phyloP scores from a whole-genome alignment of 306 rosid species.

The Begonia masoniana region DNA sequence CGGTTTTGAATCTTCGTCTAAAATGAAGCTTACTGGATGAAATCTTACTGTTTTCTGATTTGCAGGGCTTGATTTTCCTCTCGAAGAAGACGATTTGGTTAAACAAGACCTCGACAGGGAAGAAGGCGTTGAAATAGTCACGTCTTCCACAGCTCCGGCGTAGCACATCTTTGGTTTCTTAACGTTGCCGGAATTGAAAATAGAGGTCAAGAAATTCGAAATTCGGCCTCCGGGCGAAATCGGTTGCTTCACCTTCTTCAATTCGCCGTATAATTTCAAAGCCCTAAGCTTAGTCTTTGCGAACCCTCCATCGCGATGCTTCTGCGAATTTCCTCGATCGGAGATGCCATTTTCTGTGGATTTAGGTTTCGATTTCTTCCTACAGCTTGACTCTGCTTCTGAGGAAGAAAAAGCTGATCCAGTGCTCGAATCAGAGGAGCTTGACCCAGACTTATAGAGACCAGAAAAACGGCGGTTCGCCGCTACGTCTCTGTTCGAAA shows the following conservation, averaged over 20 bases:
- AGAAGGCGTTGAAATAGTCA: constrained; percentile 29
- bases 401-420: constrained; percentile 54
- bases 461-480: constrained; percentile 21
- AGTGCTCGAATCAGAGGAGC: constrained; percentile 53
- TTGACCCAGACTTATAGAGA: constrained; percentile 9
- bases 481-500: constrained; percentile 39
- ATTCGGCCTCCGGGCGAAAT: constrained; percentile 55
- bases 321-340: constrained; percentile 1
- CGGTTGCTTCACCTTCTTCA: constrained; percentile 67
- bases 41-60: constrained; percentile 43
- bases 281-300: constrained; percentile 42
- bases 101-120: constrained; percentile 48
- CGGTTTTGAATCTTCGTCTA: constrained; percentile 35
- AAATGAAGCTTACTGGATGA: constrained; percentile 34
- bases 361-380: constrained; percentile 7
- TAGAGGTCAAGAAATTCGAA: constrained; percentile 40
- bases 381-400: constrained; percentile 34
- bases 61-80: constrained; percentile 22
- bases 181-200: constrained; percentile 44
- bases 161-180: constrained; percentile 70
- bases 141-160: constrained; percentile 59
- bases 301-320: constrained; percentile 25
- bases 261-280: constrained; percentile 39
- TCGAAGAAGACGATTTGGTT: constrained; percentile 34
- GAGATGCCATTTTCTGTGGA: constrained; percentile 14